These are phyloP conservation scores for Termitomyces sp. DNA, from an alignment of 768 basidiomycete species.

Conservation along the genomic window DNA sequence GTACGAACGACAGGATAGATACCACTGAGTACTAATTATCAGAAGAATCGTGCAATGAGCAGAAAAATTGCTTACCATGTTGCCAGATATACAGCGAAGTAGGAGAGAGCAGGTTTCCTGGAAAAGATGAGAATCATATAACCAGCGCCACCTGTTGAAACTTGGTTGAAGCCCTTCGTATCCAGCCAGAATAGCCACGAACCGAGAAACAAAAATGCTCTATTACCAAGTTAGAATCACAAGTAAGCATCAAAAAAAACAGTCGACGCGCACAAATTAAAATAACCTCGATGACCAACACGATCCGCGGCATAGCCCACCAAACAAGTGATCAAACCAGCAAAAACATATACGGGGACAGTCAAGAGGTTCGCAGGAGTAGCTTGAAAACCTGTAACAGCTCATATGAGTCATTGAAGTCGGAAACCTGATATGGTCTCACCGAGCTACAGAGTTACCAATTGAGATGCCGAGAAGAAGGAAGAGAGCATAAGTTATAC, in stretches of 20 bases:
- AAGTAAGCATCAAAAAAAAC: not conserved
- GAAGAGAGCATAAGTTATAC: conserved; percentile 14
- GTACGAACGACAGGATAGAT: conserved; percentile 74
- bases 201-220: conserved; percentile 37
- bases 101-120: conserved; percentile 59
- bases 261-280: conserved; percentile 55
- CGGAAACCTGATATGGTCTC: not conserved
- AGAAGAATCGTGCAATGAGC: not conserved
- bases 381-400: conserved; percentile 51
- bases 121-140: conserved; percentile 72
- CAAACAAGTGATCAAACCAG: conserved; percentile 61
- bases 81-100: conserved; percentile 70
- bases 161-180: not conserved
- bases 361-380: conserved; percentile 74
- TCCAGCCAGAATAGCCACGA: conserved; percentile 19
- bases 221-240: conserved; percentile 8
- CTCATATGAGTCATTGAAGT: not conserved
- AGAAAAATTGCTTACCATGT: conserved; percentile 46
- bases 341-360: conserved; percentile 72
- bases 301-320: conserved; percentile 66
- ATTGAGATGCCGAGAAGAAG: not conserved
- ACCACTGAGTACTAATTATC: conserved; percentile 38
- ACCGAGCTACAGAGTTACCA: conserved; percentile 28
- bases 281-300: conserved; percentile 54
- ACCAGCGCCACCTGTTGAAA: conserved; percentile 45